Evolutionary conservation across 306 rosid species (phyloP).

Genomic region (Potentilla sterilis): DNA sequence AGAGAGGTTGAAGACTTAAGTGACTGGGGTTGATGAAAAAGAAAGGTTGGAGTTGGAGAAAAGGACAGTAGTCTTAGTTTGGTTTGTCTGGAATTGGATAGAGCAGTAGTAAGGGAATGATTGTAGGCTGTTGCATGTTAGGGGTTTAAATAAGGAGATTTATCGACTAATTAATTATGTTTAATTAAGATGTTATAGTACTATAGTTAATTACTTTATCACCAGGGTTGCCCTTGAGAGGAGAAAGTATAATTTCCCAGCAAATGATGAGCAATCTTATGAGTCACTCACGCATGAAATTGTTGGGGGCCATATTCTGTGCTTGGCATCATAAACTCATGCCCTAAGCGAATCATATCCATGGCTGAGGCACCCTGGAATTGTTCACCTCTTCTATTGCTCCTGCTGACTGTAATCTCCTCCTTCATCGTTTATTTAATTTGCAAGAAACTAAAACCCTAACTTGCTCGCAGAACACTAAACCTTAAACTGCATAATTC

Average conservation of each 20-base stretch:
- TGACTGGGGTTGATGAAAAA: not conserved
- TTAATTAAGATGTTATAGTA: not conserved
- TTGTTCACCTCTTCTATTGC: not conserved
- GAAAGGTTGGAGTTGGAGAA: not conserved
- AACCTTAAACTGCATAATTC: not conserved
- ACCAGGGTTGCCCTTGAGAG: not conserved
- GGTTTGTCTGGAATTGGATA: conserved; percentile 7
- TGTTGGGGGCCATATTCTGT: conserved; percentile 15
- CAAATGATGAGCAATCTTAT: conserved; percentile 25
- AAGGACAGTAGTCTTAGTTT: conserved; percentile 9
- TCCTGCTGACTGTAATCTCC: conserved; percentile 1
- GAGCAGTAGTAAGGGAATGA: conserved; percentile 28
- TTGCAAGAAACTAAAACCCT: not conserved
- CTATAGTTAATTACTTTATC: not conserved
- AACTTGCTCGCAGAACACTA: not conserved
- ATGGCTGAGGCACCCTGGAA: conserved; percentile 17
- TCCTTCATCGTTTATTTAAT: not conserved
- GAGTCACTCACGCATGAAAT: conserved; percentile 17
- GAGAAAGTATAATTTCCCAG: not conserved
- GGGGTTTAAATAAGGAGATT: conserved; percentile 39
- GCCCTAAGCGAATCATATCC: not conserved
- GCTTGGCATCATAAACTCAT: conserved; percentile 1
- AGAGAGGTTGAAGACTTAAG: not conserved
- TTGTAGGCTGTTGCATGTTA: conserved; percentile 41
- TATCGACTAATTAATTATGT: not conserved